phyloP scores from a whole-genome alignment of 192 early-diverging fungal genomes.

The Umbelopsis sp. region DNA sequence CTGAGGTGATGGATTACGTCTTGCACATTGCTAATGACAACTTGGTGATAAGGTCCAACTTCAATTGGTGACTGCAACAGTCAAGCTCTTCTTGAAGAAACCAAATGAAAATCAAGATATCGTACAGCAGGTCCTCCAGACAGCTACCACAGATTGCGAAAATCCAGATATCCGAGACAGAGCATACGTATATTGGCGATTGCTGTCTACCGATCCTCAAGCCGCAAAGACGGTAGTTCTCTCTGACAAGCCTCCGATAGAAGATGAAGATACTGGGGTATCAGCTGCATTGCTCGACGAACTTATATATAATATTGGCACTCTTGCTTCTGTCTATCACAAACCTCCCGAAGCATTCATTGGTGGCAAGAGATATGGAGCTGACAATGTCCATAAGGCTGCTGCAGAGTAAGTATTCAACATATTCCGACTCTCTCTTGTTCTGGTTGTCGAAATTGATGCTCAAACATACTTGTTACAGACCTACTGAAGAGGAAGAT shows the following conservation, averaged over 20 bases:
- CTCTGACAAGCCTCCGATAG: conserved; percentile 86
- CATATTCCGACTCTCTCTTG: not conserved
- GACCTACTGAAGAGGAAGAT: conserved; percentile 54
- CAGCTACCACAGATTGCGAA: conserved; percentile 85
- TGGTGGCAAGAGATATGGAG: conserved; percentile 60
- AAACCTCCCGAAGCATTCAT: conserved; percentile 83
- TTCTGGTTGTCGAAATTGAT: no score
- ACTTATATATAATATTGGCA: conserved; percentile 83
- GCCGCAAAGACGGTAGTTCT: conserved; percentile 91
- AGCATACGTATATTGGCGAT: conserved; percentile 97
- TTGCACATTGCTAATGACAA: not conserved
- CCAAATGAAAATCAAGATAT: conserved; percentile 83
- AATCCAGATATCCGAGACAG: conserved; percentile 96
- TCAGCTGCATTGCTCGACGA: conserved; percentile 81
- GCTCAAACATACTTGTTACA: not conserved
- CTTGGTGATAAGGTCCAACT: conserved; percentile 73
- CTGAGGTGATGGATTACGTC: not conserved
- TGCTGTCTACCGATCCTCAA: conserved; percentile 91
- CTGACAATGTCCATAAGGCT: conserved; percentile 53
- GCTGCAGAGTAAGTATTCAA: conserved; percentile 48
- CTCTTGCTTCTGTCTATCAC: conserved; percentile 94
- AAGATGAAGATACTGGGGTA: conserved; percentile 65
- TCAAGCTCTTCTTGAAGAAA: conserved; percentile 94
- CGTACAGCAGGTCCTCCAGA: conserved; percentile 86
- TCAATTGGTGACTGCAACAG: conserved; percentile 84